A percentile compares a stretch with the other conserved stretches of the same genome.
These are phyloP conservation scores for Sechiopsis laciniata DNA, from an alignment of 306 rosid genomes.

Conservation along the genomic window DNA sequence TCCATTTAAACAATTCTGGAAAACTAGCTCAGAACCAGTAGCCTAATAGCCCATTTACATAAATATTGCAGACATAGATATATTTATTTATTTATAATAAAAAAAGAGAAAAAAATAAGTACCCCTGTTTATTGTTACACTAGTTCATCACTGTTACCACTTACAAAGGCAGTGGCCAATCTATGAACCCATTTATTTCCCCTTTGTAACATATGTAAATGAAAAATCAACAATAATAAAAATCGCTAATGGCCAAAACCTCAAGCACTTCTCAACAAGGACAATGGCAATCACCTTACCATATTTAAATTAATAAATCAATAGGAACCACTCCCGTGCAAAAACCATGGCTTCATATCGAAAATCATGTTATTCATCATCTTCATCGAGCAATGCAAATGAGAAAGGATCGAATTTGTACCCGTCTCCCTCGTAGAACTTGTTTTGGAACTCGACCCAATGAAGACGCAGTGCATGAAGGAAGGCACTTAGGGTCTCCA, in stretches of 20 bases:
- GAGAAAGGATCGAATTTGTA: slow-evolving; percentile 76
- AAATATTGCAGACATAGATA: too few species aligned
- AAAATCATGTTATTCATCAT: slow-evolving; percentile 45
- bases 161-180: slow-evolving; percentile 7
- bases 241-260: slow-evolving; percentile 32
- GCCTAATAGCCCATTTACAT: too few species aligned
- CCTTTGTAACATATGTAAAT: background rate
- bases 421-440: slow-evolving; percentile 90
- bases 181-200: slow-evolving; percentile 6
- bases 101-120: too few species aligned
- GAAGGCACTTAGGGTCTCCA: slow-evolving; percentile 95
- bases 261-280: slow-evolving; percentile 29
- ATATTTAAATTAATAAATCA: slow-evolving; percentile 57
- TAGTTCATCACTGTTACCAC: background rate
- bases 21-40: too few species aligned
- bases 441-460: slow-evolving; percentile 97
- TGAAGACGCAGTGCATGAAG: slow-evolving; percentile 94
- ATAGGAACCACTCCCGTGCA: slow-evolving; percentile 41
- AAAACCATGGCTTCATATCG: slow-evolving; percentile 24
- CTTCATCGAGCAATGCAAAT: slow-evolving; percentile 44
- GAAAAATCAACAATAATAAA: background rate
- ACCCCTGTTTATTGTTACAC: slow-evolving; percentile 4
- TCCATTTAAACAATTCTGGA: too few species aligned
- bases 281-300: slow-evolving; percentile 25
- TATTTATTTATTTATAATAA: too few species aligned